Conservation (phyloP, 1,139 yeast species). For the Geotrichum klebahnii region DNA sequence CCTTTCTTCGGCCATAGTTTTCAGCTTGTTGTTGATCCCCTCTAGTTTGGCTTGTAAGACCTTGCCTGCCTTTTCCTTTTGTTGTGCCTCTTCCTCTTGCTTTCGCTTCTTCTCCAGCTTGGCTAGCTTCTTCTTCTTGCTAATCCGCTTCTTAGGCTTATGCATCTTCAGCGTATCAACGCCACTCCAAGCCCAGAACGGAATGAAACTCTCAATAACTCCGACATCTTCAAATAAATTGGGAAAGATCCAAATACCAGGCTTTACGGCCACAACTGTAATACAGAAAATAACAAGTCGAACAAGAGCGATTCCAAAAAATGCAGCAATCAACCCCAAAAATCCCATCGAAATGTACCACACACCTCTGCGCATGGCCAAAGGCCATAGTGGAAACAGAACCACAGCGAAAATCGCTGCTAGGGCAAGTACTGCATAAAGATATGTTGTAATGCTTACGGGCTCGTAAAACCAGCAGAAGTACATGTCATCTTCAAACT, state of each 20-base stretch:
- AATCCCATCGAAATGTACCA: constrained; percentile 83
- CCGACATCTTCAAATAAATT: constrained; percentile 95
- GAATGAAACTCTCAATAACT: constrained; percentile 84
- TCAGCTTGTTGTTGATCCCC: constrained; percentile 18
- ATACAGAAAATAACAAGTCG: constrained; percentile 68
- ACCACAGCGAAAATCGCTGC: constrained; percentile 69
- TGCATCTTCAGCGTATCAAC: constrained; percentile 34
- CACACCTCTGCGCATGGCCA: constrained; percentile 80
- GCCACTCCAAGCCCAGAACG: constrained; percentile 82
- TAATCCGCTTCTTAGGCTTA: constrained; percentile 32
- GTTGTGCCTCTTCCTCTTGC: constrained; percentile 18
- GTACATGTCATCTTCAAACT: constrained; percentile 71
- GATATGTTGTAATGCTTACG: constrained; percentile 60
- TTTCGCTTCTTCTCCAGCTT: constrained; percentile 22
- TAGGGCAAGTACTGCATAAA: constrained; percentile 62
- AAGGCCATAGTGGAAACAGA: constrained; percentile 95
- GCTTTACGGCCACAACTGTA: constrained; percentile 55
- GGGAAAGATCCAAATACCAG: constrained; percentile 93
- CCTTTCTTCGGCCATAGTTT: constrained; percentile 13
- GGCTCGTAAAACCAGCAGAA: constrained; percentile 82
- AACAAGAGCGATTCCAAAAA: constrained; percentile 74
- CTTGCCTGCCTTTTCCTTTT: constrained; percentile 15
- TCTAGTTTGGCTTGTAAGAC: constrained; percentile 18
- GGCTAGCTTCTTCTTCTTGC: constrained; percentile 24
- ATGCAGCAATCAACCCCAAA: constrained; percentile 67